Evolutionary conservation across 1,284 basidiomycete species (phyloP).

Genomic region (Pseudozyma sp.): DNA sequence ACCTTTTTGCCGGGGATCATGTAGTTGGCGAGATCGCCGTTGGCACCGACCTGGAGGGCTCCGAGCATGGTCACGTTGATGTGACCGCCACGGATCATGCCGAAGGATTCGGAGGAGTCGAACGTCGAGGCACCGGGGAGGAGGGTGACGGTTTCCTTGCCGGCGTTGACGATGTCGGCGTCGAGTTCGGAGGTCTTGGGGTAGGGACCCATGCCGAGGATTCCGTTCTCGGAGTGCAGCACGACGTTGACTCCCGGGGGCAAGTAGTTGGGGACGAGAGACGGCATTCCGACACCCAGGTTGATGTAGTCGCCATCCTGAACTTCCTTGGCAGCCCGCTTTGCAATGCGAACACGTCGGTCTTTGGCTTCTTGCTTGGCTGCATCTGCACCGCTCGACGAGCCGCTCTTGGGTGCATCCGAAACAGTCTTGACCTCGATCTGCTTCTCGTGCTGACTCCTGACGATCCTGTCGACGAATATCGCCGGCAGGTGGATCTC

Average conservation of each 20-base stretch:
- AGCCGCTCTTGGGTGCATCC: slow-evolving; percentile 43
- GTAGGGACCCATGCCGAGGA: slow-evolving; percentile 66
- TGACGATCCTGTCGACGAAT: slow-evolving; percentile 63
- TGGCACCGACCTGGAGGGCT: slow-evolving; percentile 92
- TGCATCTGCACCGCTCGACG: slow-evolving; percentile 4
- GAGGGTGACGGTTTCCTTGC: slow-evolving; percentile 84
- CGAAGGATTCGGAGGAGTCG: slow-evolving; percentile 90
- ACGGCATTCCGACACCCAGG: slow-evolving; percentile 65
- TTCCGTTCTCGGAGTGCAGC: slow-evolving; percentile 65
- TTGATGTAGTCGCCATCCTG: slow-evolving; percentile 66
- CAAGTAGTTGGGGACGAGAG: slow-evolving; percentile 63
- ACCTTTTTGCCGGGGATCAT: slow-evolving; percentile 92
- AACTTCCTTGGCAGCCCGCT: slow-evolving; percentile 62
- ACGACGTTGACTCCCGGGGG: slow-evolving; percentile 61
- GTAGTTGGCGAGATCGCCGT: slow-evolving; percentile 96
- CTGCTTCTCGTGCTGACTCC: slow-evolving; percentile 50
- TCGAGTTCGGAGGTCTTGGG: slow-evolving; percentile 54
- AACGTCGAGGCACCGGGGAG: slow-evolving; percentile 92
- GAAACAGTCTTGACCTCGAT: slow-evolving; percentile 59
- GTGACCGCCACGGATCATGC: slow-evolving; percentile 94
- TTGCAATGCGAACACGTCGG: slow-evolving; percentile 51
- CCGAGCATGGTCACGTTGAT: slow-evolving; percentile 90
- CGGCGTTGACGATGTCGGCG: slow-evolving; percentile 74
- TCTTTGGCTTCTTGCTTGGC: slow-evolving; percentile 49
- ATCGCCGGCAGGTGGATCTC: slow-evolving; percentile 63